Evolutionary conservation across 2,329 filamentous ascomycete species (phyloP), one percentile per base, ranked within the genome.

Genomic region (Calonectria montana): DNA sequence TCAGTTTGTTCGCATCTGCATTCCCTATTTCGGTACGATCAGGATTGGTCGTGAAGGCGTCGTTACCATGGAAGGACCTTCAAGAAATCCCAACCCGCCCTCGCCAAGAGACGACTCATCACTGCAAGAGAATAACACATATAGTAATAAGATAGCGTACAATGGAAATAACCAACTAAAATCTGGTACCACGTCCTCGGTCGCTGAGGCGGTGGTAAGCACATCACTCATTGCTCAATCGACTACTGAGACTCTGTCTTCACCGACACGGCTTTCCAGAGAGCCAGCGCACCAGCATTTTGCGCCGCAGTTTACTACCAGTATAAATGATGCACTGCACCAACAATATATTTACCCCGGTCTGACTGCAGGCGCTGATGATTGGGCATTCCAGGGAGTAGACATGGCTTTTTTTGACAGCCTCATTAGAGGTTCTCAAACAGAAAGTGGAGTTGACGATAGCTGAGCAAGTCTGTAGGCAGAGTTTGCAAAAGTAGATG

Each of bases 371-470:
- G 72, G 57, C 8, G 62, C 43, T 2, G 65, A 74, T 23, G 61
- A 74, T 12, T 74, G 69, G 72, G 69, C 72, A 15, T 72, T 74
- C 21, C 72, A 74, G 16, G 72, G 72, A 29, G 72, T 72, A 10
- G 72, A 74, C 23, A 72, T 74, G 69, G 57, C 69, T 2, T 74
- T 74, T 25, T 74, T 74, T 39, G 69, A 74, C n/a, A 72, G 57
- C 50, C 41, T 74, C 1, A 72, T 72, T 9, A 65, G 63, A 41
- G 64, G 69, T 6, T 53, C 66, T 7, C 55, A 35, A 16, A 31
- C 13, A 2, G 66, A 68, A 41, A 37, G 50, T 48, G 39, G 16
- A 15, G 23, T 7, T 21, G 23, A 57, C 1, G 64, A 31, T n/a
- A 29, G 16, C 53, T 59, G 21, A 59, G 21, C 7, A 23, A 47